Conservation (phyloP, 257 asterid species). For the Echites panduratus region DNA sequence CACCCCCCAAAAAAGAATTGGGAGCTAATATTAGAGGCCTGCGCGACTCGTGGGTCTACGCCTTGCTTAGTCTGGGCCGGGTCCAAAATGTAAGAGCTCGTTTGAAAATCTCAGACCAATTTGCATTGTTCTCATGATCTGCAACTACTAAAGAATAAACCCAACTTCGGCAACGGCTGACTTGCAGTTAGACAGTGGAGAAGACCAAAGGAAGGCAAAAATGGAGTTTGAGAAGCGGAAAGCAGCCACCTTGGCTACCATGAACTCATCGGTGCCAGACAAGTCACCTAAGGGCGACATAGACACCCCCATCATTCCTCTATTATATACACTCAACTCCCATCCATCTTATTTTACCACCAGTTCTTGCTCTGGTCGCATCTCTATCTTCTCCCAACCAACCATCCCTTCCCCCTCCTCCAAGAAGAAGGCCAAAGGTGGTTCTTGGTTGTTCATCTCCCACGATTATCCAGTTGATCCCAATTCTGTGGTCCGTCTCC, state of each 20-base stretch:
- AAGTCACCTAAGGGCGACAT: conserved; percentile 85
- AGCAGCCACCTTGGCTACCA: conserved; percentile 54
- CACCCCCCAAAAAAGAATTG: too few species aligned
- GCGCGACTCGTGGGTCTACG: background rate
- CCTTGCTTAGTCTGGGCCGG: background rate
- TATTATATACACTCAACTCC: conserved; percentile 58
- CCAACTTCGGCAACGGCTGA: background rate
- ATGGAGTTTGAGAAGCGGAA: conserved; percentile 85
- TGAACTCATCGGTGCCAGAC: conserved; percentile 68
- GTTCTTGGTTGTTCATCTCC: conserved; percentile 81
- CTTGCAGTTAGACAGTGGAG: too few species aligned
- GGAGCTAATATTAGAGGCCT: background rate
- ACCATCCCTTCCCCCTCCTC: conserved; percentile 24
- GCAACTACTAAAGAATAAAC: background rate
- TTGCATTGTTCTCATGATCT: background rate
- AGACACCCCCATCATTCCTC: conserved; percentile 73
- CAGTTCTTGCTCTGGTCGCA: conserved; percentile 97
- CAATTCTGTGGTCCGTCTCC: conserved; percentile 36
- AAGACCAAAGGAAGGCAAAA: background rate
- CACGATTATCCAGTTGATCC: conserved; percentile 55
- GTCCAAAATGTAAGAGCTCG: background rate
- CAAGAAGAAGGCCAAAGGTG: conserved; percentile 84
- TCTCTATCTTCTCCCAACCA: conserved; percentile 78
- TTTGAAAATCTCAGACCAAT: background rate
- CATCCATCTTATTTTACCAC: conserved; percentile 91